Evolutionary conservation across 305 asterid species (phyloP), one percentile per base, ranked within the genome.

Genomic region (Fraxinus albicans): DNA sequence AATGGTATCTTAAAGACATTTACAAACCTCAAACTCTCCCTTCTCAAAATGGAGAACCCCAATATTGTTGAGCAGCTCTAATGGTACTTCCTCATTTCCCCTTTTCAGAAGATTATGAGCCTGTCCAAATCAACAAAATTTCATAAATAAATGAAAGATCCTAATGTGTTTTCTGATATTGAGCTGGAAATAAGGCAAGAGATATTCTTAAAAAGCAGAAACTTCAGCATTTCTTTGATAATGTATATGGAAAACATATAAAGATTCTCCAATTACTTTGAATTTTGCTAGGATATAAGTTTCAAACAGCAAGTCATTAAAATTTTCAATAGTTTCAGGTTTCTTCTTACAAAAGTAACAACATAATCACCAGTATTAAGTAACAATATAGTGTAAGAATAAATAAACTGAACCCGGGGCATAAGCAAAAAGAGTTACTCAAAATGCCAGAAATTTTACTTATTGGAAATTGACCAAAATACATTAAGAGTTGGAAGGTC

Each of bases 21-120:
- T 36, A 78, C 87, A 60, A 79, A 96, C 99, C 98, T 96, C 98
- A 84, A 96, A 90, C 60, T 94, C 99, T 80, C 92, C 99, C 88
- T 97, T 94, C 88, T 96, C 98, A 81, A 93, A 90, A 84, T 94
- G 97, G 83, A 96, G 94, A 79, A 88, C 94, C 47, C 99, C 98
- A 82, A 94, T 96, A 87, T 93, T 90, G 89, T 96, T 96, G 82
- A 96, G 95, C 82, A 94, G 88, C 88, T 94, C 98, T 70, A 90
- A 35, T 33, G 98, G 97, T 42, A 90, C 93, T 88, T 93, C 98
- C 81, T 92, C 98, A 34, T 91, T 90, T 81, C 89, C 91, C 88
- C 76, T 93, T 87, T 89, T 88, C 85, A 96, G 86, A 75, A 96
- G 91, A 91, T 89, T 91, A 84, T 91, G 97, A 27, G 99, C 98